Evolutionary conservation across 1,139 yeast genomes (phyloP).

Genomic region (Wickerhamomyces sp.): DNA sequence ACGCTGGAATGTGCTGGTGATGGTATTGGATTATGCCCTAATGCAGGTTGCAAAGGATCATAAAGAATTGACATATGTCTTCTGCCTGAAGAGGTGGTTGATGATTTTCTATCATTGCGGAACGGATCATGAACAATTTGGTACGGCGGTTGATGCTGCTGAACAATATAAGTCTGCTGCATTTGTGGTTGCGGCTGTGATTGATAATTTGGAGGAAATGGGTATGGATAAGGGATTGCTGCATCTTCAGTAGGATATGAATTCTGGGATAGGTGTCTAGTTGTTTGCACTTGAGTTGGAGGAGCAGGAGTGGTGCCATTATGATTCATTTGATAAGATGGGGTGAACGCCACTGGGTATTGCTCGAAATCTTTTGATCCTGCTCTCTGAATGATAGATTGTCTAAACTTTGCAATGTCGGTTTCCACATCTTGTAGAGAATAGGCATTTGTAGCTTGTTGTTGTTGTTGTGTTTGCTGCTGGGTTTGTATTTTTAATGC

Average conservation of each 20-base stretch:
- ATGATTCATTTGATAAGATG: slow-evolving; percentile 21
- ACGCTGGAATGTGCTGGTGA: slow-evolving; percentile 11
- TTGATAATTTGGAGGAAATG: slow-evolving; percentile 19
- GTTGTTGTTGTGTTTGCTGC: slow-evolving; percentile 3
- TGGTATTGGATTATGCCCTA: slow-evolving; percentile 1
- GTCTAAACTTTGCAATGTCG: slow-evolving; percentile 24
- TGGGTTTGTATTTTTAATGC: neutral
- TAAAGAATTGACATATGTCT: slow-evolving; percentile 30
- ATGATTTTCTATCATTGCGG: slow-evolving; percentile 23
- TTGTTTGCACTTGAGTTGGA: slow-evolving; percentile 11
- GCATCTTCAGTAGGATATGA: slow-evolving; percentile 5
- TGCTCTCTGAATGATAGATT: slow-evolving; percentile 24
- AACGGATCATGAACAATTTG: slow-evolving; percentile 26
- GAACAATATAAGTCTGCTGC: slow-evolving; percentile 10
- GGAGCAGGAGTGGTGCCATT: slow-evolving; percentile 10
- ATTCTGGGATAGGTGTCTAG: slow-evolving; percentile 7
- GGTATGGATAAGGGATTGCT: slow-evolving; percentile 20
- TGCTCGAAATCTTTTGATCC: slow-evolving; percentile 21
- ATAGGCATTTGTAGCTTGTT: neutral
- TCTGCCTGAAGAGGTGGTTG: slow-evolving; percentile 23
- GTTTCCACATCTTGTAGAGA: slow-evolving; percentile 17
- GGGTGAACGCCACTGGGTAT: slow-evolving; percentile 18
- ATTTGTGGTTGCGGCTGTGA: slow-evolving; percentile 12
- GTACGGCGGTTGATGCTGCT: slow-evolving; percentile 8
- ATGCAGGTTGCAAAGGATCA: slow-evolving; percentile 32